Conservation (phyloP, 768 basidiomycete species). For the Daedalea quercina region DNA sequence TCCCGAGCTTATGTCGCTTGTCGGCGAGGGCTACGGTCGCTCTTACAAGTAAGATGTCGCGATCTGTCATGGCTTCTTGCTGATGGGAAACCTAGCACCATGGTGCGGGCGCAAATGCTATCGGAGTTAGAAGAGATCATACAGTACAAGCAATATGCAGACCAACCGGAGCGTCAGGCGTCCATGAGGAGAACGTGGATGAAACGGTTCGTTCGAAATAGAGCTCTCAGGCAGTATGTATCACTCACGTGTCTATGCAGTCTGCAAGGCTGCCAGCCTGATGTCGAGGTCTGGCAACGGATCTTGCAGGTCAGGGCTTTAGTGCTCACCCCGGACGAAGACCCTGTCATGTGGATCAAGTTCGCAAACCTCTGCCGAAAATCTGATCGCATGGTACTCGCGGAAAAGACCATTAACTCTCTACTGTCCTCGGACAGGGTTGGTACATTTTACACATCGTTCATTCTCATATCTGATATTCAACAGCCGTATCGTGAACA, state of each 20-base stretch:
- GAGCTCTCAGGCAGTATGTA: background rate
- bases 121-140: constrained; percentile 98
- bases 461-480: background rate
- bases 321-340: constrained; percentile 88
- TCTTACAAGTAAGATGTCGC: constrained; percentile 75
- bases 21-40: constrained; percentile 94
- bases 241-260: constrained; percentile 30
- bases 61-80: background rate
- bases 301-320: constrained; percentile 93
- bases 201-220: constrained; percentile 57
- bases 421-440: constrained; percentile 72
- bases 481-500: constrained; percentile 18
- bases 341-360: constrained; percentile 98
- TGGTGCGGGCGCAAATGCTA: constrained; percentile 97
- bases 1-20: constrained; percentile 84
- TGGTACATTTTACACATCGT: constrained; percentile 12
- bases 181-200: constrained; percentile 96
- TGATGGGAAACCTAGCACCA: constrained; percentile 47
- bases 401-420: constrained; percentile 95
- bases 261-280: constrained; percentile 92
- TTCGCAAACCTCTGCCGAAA: constrained; percentile 97
- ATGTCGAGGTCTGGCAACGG: constrained; percentile 98
- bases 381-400: constrained; percentile 87
- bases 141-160: constrained; percentile 86
- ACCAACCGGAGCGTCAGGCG: constrained; percentile 88